phyloP scores from a whole-genome alignment of 345 rosid species.

The Anastatica hierochuntica region DNA sequence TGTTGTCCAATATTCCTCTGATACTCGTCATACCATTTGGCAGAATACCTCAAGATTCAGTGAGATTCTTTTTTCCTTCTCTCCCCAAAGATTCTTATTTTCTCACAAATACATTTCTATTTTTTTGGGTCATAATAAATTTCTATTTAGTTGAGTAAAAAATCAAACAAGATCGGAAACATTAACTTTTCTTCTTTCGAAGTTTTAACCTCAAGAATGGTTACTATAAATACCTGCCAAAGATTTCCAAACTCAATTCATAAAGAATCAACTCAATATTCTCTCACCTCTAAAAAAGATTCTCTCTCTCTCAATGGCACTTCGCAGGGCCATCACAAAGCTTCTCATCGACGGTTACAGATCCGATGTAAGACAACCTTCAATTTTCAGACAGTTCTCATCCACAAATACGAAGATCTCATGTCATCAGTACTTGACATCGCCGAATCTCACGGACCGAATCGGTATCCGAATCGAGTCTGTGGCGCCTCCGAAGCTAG shows the following conservation, averaged over 20 bases:
- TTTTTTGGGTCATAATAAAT: neutral
- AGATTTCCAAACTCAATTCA: neutral
- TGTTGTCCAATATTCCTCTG: neutral
- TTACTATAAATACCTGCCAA: slow-evolving; percentile 5
- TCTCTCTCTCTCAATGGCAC: slow-evolving; percentile 36
- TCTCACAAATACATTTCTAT: too few relatives aligned
- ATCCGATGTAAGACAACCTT: slow-evolving; percentile 12
- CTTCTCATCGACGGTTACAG: slow-evolving; percentile 27
- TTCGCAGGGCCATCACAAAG: slow-evolving; percentile 33
- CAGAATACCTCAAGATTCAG: neutral
- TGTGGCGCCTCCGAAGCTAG: neutral
- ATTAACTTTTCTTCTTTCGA: neutral
- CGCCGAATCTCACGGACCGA: slow-evolving; percentile 26
- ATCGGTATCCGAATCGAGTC: slow-evolving; percentile 10
- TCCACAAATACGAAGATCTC: neutral
- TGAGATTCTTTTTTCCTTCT: neutral
- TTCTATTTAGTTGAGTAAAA: neutral
- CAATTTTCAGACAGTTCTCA: slow-evolving; percentile 14
- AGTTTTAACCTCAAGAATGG: neutral
- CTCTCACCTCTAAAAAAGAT: neutral
- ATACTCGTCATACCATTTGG: neutral
- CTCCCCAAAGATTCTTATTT: neutral
- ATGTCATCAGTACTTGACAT: slow-evolving; percentile 38
- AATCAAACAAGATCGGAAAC: neutral
- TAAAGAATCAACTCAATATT: slow-evolving; percentile 3